These are phyloP conservation scores for Penicillium pulvis DNA, from an alignment of 495 filamentous ascomycete species.

Conservation along the genomic window DNA sequence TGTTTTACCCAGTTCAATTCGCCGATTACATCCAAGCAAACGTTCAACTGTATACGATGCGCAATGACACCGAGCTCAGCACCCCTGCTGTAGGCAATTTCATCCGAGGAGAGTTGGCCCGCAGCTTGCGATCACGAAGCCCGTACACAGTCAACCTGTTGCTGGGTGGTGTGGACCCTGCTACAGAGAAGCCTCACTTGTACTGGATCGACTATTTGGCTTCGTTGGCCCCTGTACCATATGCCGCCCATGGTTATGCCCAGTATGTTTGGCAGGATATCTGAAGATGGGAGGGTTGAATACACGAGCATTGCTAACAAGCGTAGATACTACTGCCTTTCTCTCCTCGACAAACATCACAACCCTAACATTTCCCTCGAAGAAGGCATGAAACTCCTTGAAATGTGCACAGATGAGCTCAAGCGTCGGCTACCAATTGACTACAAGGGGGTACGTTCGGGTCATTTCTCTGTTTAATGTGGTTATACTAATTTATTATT, in stretches of 20 bases:
- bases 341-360: constrained; percentile 96
- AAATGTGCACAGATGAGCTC: constrained; percentile 94
- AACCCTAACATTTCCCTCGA: constrained; percentile 88
- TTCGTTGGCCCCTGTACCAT: constrained; percentile 81
- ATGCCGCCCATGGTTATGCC: constrained; percentile 96
- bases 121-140: constrained; percentile 83
- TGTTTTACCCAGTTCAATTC: constrained; percentile 77
- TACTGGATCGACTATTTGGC: constrained; percentile 99
- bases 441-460: constrained; percentile 79
- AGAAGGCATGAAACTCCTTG: constrained; percentile 84
- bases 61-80: constrained; percentile 87
- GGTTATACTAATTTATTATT: constrained; percentile 13
- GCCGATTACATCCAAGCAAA: constrained; percentile 99
- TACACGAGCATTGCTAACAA: constrained; percentile 23
- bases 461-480: neutral
- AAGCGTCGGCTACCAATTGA: constrained; percentile 95
- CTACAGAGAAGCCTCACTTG: constrained; percentile 80
- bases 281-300: neutral
- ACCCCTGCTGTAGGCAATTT: constrained; percentile 88
- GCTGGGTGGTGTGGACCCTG: constrained; percentile 87
- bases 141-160: constrained; percentile 96
- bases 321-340: constrained; percentile 84
- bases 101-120: constrained; percentile 88
- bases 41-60: constrained; percentile 96
- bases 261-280: constrained; percentile 63